Percentiles rank a stretch among this genome's conserved stretches.
Evolutionary conservation across 1,284 basidiomycete genomes (phyloP).

Genomic region (Ustilago esculenta): DNA sequence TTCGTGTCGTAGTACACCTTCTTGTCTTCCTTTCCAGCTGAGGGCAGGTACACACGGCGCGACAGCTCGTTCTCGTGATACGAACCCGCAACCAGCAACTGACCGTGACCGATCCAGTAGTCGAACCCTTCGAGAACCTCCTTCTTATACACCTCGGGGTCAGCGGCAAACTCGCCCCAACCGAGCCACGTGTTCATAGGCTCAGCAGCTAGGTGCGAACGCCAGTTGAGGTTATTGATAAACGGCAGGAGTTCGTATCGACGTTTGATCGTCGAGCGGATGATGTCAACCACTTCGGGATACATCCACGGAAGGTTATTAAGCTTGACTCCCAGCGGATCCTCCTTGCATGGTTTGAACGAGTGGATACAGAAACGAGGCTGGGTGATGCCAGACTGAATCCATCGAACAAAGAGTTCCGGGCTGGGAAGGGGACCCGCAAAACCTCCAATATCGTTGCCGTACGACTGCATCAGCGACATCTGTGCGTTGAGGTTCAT

Average conservation of each 20-base stretch:
- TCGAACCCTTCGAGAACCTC: constrained; percentile 68
- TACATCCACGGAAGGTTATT: constrained; percentile 70
- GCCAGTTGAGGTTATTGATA: constrained; percentile 68
- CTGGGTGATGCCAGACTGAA: constrained; percentile 67
- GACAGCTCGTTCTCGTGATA: constrained; percentile 65
- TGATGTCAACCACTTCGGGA: constrained; percentile 67
- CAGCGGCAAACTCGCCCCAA: constrained; percentile 68
- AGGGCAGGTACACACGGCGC: constrained; percentile 68
- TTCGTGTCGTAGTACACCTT: constrained; percentile 43
- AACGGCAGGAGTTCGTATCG: constrained; percentile 69
- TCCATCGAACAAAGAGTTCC: constrained; percentile 69
- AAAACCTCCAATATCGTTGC: constrained; percentile 69
- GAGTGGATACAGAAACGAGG: constrained; percentile 65
- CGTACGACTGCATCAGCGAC: constrained; percentile 61
- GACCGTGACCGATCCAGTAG: constrained; percentile 69
- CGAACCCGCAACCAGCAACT: constrained; percentile 67
- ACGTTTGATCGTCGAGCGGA: constrained; percentile 68
- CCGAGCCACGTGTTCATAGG: constrained; percentile 69
- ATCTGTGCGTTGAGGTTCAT: constrained; percentile 67
- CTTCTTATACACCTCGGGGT: constrained; percentile 67
- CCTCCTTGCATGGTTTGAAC: constrained; percentile 69
- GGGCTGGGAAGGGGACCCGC: constrained; percentile 68
- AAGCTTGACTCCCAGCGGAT: constrained; percentile 64
- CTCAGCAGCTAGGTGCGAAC: constrained; percentile 66
- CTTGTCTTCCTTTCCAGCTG: constrained; percentile 51